Conservation (phyloP, 139 green algal species). For the Desmodesmus armatus region DNA sequence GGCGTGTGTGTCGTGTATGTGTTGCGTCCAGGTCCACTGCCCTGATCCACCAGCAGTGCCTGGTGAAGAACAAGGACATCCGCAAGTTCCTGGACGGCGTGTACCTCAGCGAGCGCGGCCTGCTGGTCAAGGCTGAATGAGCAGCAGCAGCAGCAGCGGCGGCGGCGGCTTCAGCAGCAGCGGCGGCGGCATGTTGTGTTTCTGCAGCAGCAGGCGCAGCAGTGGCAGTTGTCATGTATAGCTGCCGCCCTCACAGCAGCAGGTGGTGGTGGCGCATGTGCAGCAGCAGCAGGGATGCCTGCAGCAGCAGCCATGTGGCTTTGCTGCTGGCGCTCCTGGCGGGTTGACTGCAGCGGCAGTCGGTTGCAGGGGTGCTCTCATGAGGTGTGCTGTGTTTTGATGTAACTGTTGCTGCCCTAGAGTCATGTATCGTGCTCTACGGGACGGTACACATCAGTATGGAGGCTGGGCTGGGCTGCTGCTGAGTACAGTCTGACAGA, state of each 20-base stretch:
- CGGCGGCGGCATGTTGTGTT: background rate
- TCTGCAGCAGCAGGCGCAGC: background rate
- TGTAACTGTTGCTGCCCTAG: no score
- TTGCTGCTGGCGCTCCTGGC: background rate
- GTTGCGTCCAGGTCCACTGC: conserved; percentile 65
- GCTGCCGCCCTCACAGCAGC: no score
- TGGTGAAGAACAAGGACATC: conserved; percentile 97
- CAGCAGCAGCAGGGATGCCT: conserved; percentile 2
- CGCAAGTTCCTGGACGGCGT: conserved; percentile 99
- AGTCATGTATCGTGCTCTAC: no score
- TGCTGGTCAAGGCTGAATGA: conserved; percentile 67
- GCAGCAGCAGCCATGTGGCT: background rate
- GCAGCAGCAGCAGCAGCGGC: background rate
- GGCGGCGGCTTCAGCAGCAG: background rate
- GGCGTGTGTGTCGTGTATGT: no score
- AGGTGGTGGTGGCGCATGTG: background rate
- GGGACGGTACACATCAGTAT: no score
- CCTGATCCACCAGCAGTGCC: conserved; percentile 91
- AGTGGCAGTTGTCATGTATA: background rate
- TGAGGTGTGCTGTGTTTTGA: no score
- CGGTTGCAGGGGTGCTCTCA: no score
- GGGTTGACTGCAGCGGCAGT: background rate
- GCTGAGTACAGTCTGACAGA: no score
- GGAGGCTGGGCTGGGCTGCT: no score
- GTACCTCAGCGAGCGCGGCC: conserved; percentile 92